phyloP scores from a whole-genome alignment of 1,139 yeast species.

The Protomyces gravidus region DNA sequence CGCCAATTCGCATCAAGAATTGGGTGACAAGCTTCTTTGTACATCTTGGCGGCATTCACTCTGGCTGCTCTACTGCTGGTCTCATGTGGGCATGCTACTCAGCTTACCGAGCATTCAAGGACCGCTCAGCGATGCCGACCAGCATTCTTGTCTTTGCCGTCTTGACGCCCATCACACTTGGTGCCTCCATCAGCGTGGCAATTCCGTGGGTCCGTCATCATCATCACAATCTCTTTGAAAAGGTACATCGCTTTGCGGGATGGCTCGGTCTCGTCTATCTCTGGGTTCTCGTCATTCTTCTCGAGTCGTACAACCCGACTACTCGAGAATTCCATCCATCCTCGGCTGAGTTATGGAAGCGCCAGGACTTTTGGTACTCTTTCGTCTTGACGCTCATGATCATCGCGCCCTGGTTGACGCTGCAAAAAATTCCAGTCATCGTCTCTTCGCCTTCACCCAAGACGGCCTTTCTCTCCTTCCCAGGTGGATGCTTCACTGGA shows the following conservation, averaged over 20 bases:
- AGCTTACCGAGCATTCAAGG: constrained; percentile 10
- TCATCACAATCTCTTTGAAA: constrained; percentile 20
- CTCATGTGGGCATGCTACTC: constrained; percentile 19
- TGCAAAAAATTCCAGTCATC: constrained; percentile 11
- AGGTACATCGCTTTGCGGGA: constrained; percentile 17
- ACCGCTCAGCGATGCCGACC: background rate
- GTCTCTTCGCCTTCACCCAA: constrained; percentile 21
- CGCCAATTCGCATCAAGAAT: constrained; percentile 19
- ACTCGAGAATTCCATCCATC: constrained; percentile 1
- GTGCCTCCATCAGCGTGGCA: constrained; percentile 17
- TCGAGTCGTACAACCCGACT: constrained; percentile 11
- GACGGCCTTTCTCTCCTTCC: constrained; percentile 21
- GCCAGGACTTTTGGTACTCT: constrained; percentile 20
- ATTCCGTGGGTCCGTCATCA: constrained; percentile 16
- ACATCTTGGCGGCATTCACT: constrained; percentile 24
- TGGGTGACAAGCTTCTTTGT: constrained; percentile 13
- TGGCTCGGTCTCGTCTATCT: constrained; percentile 24
- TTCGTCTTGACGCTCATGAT: constrained; percentile 12
- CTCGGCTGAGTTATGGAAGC: background rate
- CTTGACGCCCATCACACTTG: constrained; percentile 17
- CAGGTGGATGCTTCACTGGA: constrained; percentile 25
- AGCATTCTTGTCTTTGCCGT: constrained; percentile 16
- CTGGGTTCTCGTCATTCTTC: constrained; percentile 18
- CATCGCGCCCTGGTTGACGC: constrained; percentile 22
- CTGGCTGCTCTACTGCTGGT: constrained; percentile 24